Conservation (phyloP, 1,139 yeast species). For the Hanseniaspora gamundiae region DNA sequence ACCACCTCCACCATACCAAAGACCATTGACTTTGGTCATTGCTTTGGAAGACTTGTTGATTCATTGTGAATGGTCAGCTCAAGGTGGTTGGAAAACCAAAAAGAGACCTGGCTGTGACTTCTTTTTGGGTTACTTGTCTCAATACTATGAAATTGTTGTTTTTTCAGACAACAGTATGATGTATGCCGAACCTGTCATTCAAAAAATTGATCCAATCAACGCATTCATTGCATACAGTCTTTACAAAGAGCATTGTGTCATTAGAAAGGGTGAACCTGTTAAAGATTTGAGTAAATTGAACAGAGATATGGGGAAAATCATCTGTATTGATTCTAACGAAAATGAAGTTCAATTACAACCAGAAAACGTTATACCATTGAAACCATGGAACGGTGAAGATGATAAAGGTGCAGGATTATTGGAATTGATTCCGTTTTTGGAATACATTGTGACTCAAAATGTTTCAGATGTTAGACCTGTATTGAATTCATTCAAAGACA, state of each 20-base stretch:
- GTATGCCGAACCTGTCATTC: conserved; percentile 74
- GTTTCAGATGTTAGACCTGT: conserved; percentile 85
- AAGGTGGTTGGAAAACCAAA: conserved; percentile 96
- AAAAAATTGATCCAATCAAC: conserved; percentile 85
- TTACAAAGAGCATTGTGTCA: conserved; percentile 77
- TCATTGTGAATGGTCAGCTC: conserved; percentile 86
- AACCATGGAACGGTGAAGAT: conserved; percentile 77
- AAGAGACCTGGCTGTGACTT: conserved; percentile 98
- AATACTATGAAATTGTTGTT: conserved; percentile 88
- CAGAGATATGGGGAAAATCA: conserved; percentile 75
- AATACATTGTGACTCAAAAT: conserved; percentile 88
- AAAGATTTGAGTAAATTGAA: conserved; percentile 81
- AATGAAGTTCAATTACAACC: conserved; percentile 76
- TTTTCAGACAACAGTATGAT: conserved; percentile 79
- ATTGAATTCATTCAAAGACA: conserved; percentile 55
- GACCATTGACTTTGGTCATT: conserved; percentile 82
- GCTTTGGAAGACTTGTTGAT: conserved; percentile 82
- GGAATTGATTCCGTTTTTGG: conserved; percentile 80
- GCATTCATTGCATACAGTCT: conserved; percentile 81
- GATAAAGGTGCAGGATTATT: conserved; percentile 51
- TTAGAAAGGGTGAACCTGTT: conserved; percentile 73
- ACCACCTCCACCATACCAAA: conserved; percentile 84
- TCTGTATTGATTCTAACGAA: conserved; percentile 60
- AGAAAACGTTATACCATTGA: conserved; percentile 75
- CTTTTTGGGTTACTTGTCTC: conserved; percentile 86